Conservation (phyloP, 2,329 filamentous ascomycete species). For the Trichoderma breve region DNA sequence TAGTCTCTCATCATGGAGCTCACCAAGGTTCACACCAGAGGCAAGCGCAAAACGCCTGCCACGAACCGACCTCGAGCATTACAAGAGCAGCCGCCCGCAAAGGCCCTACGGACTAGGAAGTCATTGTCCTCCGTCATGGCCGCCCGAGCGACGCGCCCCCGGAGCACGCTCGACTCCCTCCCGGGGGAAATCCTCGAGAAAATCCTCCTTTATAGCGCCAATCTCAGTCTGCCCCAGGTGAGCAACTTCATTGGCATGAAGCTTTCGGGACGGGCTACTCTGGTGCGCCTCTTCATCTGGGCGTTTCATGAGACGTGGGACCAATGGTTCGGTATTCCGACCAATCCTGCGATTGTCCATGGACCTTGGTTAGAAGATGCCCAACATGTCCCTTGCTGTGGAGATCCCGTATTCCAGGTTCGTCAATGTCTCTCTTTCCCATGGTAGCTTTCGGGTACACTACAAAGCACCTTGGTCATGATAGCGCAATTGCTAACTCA, state of each 20-base stretch:
- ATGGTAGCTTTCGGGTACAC: background rate
- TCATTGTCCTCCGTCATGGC: conserved; percentile 33
- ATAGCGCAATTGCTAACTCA: conserved; percentile 20
- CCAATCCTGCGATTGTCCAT: conserved; percentile 17
- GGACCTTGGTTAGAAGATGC: conserved; percentile 20
- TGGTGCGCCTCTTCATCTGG: conserved; percentile 38
- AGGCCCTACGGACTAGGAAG: conserved; percentile 26
- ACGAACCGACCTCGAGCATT: conserved; percentile 20
- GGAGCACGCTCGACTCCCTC: conserved; percentile 36
- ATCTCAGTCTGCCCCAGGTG: conserved; percentile 46
- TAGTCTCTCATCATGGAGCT: conserved; percentile 29
- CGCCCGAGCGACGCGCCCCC: conserved; percentile 27
- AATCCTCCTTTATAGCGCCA: conserved; percentile 51
- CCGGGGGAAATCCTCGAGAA: conserved; percentile 54
- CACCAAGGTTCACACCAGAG: conserved; percentile 48
- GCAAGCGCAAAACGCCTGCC: conserved; percentile 40
- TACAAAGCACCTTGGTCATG: background rate
- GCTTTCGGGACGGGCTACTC: conserved; percentile 43
- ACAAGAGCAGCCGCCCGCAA: background rate
- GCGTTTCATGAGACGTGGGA: conserved; percentile 41
- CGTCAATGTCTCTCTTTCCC: conserved; percentile 21
- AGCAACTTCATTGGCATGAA: conserved; percentile 45
- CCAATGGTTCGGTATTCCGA: conserved; percentile 35
- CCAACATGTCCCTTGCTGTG: conserved; percentile 26
- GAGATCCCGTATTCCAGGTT: conserved; percentile 47